Base-by-base conservation (phyloP, 192 early-diverging fungal genomes). In the Entomortierella parvispora region DNA sequence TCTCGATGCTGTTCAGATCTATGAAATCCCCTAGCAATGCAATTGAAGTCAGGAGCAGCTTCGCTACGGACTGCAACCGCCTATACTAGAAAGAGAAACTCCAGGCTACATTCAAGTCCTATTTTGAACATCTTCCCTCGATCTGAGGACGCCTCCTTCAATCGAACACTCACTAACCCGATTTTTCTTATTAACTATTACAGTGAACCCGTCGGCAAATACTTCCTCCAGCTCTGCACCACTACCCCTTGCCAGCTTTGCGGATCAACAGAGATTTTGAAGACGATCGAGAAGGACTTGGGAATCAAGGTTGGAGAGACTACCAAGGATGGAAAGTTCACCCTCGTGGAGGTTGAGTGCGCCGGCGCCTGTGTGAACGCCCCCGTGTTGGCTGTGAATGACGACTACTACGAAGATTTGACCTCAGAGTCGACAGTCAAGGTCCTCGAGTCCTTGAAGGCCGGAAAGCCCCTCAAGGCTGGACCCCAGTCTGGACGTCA, bases 341-440 rank as follows among this genome's bases (percentile, higher is more conserved):
- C 98, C 25, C 84, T 99, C 51, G 97, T 99, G n/a, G 98, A 99
- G 80, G 98, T 99, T 26, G 98, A 99, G 82, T 99, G 98, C 69
- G 98, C 98, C 31, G 98, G 96, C 57, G 98, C 98, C 18, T 99
- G 98, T 77, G 90, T 96, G 56, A 99, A 99, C 68, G 96, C 97
- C 15, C 98, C 97, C 3, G 97, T 99, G 6, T 83, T 99, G 75
- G 96, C 98, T 45, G 90, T 99, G 58, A 99, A 99, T 82, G 97
- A 99, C 59, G 97, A 99, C 64, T 99, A 99, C 82, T 98, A 95
- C 86, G 97, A 99, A 89, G 97, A 99, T 81, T 85, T 99, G 69
- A 98, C 97, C 11, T 89, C 96, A 34, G 93, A 96, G 66, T 83
- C 92, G 1, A 97, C 94, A 26, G 87, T 90, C 32, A 94, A 93